Evolutionary conservation across 768 basidiomycete species (phyloP), one percentile per base, ranked within the genome.

Genomic region (Rhodotorula graminis): DNA sequence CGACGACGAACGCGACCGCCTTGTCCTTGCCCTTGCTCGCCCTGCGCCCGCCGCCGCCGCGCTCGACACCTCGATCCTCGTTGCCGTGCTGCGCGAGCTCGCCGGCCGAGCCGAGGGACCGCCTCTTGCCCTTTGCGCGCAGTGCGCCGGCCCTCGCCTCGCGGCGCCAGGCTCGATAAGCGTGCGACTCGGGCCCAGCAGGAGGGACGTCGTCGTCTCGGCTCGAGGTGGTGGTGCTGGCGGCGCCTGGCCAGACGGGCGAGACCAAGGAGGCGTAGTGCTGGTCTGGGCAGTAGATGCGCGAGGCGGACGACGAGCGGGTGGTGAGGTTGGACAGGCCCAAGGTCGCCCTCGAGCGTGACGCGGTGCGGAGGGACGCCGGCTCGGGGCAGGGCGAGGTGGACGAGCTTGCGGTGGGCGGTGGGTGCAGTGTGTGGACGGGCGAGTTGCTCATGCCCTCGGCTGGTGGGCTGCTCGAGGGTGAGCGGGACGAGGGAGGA

Each of bases 1-100:
- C 74, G 0, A 75, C 67, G n/a, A 71, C 73, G 64, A 75, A 72
- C 27, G 70, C 56, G 49, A 72, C 65, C 2, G 74, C 71, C 46
- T 63, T 65, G 27, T 52, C 59, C 59, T 75, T 65, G 14, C 58
- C 61, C 59, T 71, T 71, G 44, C 60, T 33, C 27, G n/a, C 12
- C 55, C 21, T 57, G 29, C 29, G 14, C 55, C 11, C 14, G 12
- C 29, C 55, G 55, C 1, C 16, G 29, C 33, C 29, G 14, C 8
- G 12, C 44, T 18, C 44, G 55, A 6, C 27, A 7, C 4, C 50
- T 23, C 50, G 50, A 52, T 52, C 25, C 25, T 52, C 25, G 6
- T 27, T 12, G 23, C 25, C 50, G 6, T 2, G 19, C 2, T 19
- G 16, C 31, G 16, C 55, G 10, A 14, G 12, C 16, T 56, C 55